These are phyloP conservation scores for Stachybotrys chartarum DNA, from an alignment of 2,329 filamentous ascomycete genomes.

Conservation along the genomic window DNA sequence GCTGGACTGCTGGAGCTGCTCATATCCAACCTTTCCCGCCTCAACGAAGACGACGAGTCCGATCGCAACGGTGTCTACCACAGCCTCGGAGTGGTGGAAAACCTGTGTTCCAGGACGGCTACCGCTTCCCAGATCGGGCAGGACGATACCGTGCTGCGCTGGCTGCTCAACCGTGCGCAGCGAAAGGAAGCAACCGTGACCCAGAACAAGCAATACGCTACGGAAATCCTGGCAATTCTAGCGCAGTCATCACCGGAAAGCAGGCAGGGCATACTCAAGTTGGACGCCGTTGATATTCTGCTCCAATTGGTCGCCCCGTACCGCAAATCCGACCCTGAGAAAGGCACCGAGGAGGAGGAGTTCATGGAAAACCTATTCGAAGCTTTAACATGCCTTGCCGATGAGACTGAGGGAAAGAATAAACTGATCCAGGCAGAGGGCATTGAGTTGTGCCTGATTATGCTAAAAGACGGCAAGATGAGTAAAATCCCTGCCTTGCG, in stretches of 20 bases:
- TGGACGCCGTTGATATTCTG: conserved; percentile 70
- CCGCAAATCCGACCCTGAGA: conserved; percentile 76
- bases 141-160: conserved; percentile 62
- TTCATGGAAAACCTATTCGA: conserved; percentile 94
- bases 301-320: conserved; percentile 82
- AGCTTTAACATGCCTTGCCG: conserved; percentile 70
- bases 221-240: conserved; percentile 85
- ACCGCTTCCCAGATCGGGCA: conserved; percentile 66
- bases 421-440: conserved; percentile 88
- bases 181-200: conserved; percentile 59
- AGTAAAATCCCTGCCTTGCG: conserved; percentile 72
- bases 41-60: conserved; percentile 65
- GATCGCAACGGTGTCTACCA: conserved; percentile 86
- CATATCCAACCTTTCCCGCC: conserved; percentile 67
- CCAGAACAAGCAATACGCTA: conserved; percentile 94
- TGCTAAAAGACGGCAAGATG: conserved; percentile 83
- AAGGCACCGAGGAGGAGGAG: conserved; percentile 85
- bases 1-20: conserved; percentile 69
- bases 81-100: conserved; percentile 76
- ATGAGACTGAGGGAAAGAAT: conserved; percentile 65
- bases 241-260: conserved; percentile 68
- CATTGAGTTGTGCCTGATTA: conserved; percentile 82
- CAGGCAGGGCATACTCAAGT: conserved; percentile 50
- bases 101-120: conserved; percentile 64
- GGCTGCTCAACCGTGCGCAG: conserved; percentile 71